Conservation (phyloP, 179 eudicot genomes). For the Beta macrorhiza region DNA sequence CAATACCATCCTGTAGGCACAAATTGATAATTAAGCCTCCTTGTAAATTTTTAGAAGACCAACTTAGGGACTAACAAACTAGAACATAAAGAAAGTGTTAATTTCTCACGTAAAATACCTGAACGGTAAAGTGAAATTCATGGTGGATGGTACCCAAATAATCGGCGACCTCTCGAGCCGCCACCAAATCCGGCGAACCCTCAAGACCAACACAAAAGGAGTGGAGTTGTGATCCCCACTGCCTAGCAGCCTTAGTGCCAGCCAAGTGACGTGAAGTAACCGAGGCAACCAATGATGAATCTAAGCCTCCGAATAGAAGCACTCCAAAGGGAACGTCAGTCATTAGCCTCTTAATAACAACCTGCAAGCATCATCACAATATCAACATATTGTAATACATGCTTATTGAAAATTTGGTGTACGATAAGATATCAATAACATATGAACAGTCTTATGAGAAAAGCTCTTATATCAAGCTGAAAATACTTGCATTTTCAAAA, state of each 20-base stretch:
- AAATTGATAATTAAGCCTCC: not conserved
- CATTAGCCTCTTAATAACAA: constrained; percentile 81
- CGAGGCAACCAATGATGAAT: constrained; percentile 84
- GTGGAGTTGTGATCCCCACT: constrained; percentile 82
- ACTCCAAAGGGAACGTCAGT: constrained; percentile 95
- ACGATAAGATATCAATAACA: not conserved
- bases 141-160: constrained; percentile 82
- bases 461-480: not conserved
- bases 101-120: constrained; percentile 39
- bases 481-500: constrained; percentile 59
- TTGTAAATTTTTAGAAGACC: too few species aligned
- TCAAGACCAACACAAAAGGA: constrained; percentile 88
- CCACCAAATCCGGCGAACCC: constrained; percentile 91
- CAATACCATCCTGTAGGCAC: constrained; percentile 71
- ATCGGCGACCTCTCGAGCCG: constrained; percentile 88
- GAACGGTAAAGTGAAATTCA: constrained; percentile 82
- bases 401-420: too few species aligned
- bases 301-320: constrained; percentile 82
- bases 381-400: not conserved
- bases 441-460: not conserved
- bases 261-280: constrained; percentile 69
- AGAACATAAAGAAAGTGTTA: too few species aligned
- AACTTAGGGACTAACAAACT: too few species aligned
- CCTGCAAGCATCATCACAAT: constrained; percentile 35
- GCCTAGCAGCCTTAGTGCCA: constrained; percentile 62